A percentile compares a stretch with the other conserved stretches of the same genome.
These are phyloP conservation scores for Verticillium zaregamsianum DNA, from an alignment of 2,329 filamentous ascomycete species.

Conservation along the genomic window DNA sequence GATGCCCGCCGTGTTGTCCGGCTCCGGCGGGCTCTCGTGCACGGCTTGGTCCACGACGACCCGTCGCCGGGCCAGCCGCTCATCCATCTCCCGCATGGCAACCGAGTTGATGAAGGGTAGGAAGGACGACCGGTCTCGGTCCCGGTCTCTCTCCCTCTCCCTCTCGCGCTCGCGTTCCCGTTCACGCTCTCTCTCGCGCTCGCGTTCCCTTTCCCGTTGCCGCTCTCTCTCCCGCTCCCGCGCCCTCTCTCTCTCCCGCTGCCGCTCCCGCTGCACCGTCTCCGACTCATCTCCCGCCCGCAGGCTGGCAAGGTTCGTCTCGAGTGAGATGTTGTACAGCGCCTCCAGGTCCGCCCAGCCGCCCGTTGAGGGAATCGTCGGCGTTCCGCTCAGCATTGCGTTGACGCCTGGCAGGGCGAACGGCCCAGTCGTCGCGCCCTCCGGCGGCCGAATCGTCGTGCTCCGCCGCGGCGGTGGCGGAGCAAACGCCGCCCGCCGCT, in stretches of 20 bases:
- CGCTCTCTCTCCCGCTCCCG: not conserved
- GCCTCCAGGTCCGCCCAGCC: slow-evolving; percentile 39
- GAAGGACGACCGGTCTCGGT: slow-evolving; percentile 30
- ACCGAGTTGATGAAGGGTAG: slow-evolving; percentile 33
- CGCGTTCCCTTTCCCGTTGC: not conserved
- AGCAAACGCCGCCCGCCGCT: slow-evolving; percentile 4
- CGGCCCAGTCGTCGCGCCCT: slow-evolving; percentile 1
- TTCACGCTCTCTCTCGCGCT: not conserved
- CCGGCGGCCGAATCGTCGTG: slow-evolving; percentile 5
- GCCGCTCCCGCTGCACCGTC: not conserved
- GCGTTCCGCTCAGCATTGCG: not conserved
- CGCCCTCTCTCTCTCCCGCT: not conserved
- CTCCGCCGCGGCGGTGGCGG: slow-evolving; percentile 6
- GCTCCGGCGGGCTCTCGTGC: slow-evolving; percentile 39
- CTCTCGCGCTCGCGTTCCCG: not conserved
- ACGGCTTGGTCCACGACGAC: slow-evolving; percentile 31
- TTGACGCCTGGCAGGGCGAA: not conserved
- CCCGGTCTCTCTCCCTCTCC: slow-evolving; percentile 18
- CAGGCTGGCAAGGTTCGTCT: slow-evolving; percentile 20
- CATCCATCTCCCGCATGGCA: slow-evolving; percentile 22
- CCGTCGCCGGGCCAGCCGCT: slow-evolving; percentile 18
- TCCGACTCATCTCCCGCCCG: slow-evolving; percentile 10
- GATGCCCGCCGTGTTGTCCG: slow-evolving; percentile 57
- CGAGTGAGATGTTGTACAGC: slow-evolving; percentile 31
- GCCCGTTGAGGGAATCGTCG: slow-evolving; percentile 4